These are phyloP conservation scores for Arxiozyma telluris DNA, from an alignment of 1,139 yeast genomes.

Conservation along the genomic window DNA sequence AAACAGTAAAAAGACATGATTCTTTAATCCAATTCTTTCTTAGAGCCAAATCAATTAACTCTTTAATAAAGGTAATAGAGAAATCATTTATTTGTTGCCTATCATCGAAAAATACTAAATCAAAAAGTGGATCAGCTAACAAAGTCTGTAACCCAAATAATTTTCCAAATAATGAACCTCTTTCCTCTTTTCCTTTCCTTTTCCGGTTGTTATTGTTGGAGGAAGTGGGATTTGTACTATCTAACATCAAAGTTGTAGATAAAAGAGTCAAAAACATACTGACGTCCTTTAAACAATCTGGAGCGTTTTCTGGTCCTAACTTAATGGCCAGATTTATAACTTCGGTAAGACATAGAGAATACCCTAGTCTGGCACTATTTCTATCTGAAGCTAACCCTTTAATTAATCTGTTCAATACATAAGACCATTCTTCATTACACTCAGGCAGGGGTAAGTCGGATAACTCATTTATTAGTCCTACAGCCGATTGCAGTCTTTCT, in stretches of 20 bases:
- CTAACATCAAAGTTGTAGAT: slow-evolving; percentile 33
- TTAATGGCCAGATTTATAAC: slow-evolving; percentile 40
- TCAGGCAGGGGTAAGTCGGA: slow-evolving; percentile 27
- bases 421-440: slow-evolving; percentile 60
- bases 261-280: slow-evolving; percentile 33
- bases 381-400: slow-evolving; percentile 76
- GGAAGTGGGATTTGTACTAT: slow-evolving; percentile 10
- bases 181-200: slow-evolving; percentile 70
- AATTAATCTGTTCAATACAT: slow-evolving; percentile 68
- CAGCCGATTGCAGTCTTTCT: slow-evolving; percentile 69
- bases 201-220: slow-evolving; percentile 34
- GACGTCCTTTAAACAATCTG: slow-evolving; percentile 19
- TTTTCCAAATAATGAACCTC: slow-evolving; percentile 74
- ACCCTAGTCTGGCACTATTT: slow-evolving; percentile 81
- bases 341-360: slow-evolving; percentile 81
- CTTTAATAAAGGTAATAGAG: slow-evolving; percentile 30
- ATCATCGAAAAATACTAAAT: slow-evolving; percentile 32
- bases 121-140: slow-evolving; percentile 42
- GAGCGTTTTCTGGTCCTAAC: slow-evolving; percentile 18
- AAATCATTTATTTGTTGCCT: slow-evolving; percentile 29
- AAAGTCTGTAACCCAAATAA: slow-evolving; percentile 78
- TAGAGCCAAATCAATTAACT: slow-evolving; percentile 50
- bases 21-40: slow-evolving; percentile 82
- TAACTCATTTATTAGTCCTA: slow-evolving; percentile 53
- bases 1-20: slow-evolving; percentile 63